Evolutionary conservation across 148 eudicot genomes (phyloP).

Genomic region (Chenopodium berlandieri): DNA sequence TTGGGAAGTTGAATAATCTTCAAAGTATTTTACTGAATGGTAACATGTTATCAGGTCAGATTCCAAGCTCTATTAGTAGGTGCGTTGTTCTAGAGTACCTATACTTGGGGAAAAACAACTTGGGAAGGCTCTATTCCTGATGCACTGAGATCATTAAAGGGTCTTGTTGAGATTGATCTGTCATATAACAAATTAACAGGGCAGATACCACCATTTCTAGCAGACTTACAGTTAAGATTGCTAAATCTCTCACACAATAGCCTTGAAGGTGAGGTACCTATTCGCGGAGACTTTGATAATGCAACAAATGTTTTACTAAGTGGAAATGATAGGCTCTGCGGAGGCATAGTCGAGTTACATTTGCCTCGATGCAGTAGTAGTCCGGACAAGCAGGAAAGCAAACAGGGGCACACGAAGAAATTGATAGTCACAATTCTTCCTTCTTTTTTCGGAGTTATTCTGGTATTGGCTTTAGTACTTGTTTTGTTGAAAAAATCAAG

Average conservation of each 20-base stretch:
- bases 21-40: constrained; percentile 10
- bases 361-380: constrained; percentile 23
- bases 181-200: constrained; percentile 41
- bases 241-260: constrained; percentile 34
- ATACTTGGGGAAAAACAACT: constrained; percentile 30
- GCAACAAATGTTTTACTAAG: constrained; percentile 24
- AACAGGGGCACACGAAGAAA: background rate
- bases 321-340: constrained; percentile 42
- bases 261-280: constrained; percentile 43
- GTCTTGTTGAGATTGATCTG: constrained; percentile 32
- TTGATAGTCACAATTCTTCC: constrained; percentile 8
- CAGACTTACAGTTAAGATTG: background rate
- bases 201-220: constrained; percentile 30
- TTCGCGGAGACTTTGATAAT: constrained; percentile 33
- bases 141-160: constrained; percentile 2
- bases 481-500: background rate
- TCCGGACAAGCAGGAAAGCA: background rate
- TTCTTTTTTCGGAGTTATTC: constrained; percentile 14
- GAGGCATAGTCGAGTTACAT: constrained; percentile 33
- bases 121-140: constrained; percentile 27
- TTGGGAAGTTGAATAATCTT: constrained; percentile 32
- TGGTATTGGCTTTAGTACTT: background rate
- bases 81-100: constrained; percentile 25
- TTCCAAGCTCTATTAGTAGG: constrained; percentile 31
- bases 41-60: constrained; percentile 36